A percentile compares a stretch with the other conserved stretches of the same genome.
These are phyloP conservation scores for Dactylella cylindrospora DNA, from an alignment of 2,329 filamentous ascomycete genomes.

Conservation along the genomic window DNA sequence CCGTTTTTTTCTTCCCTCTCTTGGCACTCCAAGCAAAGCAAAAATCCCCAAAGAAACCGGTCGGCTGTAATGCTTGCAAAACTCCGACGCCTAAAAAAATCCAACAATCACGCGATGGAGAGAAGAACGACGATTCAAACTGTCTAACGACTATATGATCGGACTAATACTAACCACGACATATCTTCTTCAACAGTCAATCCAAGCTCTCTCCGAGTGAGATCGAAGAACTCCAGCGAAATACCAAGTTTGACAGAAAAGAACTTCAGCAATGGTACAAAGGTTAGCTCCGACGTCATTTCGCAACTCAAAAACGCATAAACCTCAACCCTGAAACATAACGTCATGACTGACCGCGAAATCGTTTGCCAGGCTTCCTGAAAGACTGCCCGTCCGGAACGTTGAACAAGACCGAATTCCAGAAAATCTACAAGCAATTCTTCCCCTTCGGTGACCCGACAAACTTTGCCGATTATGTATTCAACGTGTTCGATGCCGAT, in stretches of 20 bases:
- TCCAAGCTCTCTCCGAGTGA: conserved; percentile 97
- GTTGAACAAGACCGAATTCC: conserved; percentile 97
- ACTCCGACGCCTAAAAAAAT: conserved; percentile 3
- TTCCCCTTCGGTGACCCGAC: conserved; percentile 98
- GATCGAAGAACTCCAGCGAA: conserved; percentile 90
- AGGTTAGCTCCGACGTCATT: conserved; percentile 67
- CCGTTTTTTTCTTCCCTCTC: conserved; percentile 32
- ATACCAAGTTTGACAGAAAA: conserved; percentile 99
- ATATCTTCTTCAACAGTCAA: conserved; percentile 66
- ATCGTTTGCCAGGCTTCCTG: conserved; percentile 71
- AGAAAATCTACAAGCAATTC: conserved; percentile 99
- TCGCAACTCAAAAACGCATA: too few species aligned
- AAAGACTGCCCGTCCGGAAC: conserved; percentile 98
- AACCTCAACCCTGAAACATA: not conserved
- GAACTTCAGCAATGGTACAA: conserved; percentile 99
- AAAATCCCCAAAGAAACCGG: too few species aligned
- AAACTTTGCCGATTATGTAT: conserved; percentile 97
- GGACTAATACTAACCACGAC: too few species aligned
- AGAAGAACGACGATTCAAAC: not conserved
- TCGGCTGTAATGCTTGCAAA: too few species aligned
- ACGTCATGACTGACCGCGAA: not conserved
- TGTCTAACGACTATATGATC: not conserved
- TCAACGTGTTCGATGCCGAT: conserved; percentile 98
- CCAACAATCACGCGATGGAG: conserved; percentile 14
- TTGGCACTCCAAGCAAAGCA: too few species aligned